Percentiles rank a stretch among this genome's conserved stretches.
Evolutionary conservation across 139 green algal species (phyloP).

Genomic region (Coccomyxa sp.): DNA sequence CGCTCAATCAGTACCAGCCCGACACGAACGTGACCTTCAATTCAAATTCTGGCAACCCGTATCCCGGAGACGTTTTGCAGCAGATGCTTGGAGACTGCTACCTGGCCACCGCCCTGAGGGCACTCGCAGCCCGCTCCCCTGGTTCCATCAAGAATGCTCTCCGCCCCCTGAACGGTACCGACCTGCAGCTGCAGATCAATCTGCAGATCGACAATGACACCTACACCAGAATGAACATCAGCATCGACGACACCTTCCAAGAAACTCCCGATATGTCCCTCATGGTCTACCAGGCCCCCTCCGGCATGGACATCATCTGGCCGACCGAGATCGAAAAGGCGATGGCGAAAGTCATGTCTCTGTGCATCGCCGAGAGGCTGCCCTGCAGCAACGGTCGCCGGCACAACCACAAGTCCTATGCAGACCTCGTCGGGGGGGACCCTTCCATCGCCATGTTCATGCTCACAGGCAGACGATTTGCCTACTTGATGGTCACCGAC

Average conservation of each 20-base stretch:
- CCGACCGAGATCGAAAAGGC: not conserved
- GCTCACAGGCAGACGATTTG: not conserved
- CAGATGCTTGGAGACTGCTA: not conserved
- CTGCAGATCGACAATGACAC: not conserved
- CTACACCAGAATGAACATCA: slow-evolving; percentile 1
- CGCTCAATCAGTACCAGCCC: not conserved
- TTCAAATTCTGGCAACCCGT: not conserved
- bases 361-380: not conserved
- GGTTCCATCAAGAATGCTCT: slow-evolving; percentile 1
- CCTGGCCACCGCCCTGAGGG: not conserved
- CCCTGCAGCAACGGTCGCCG: not conserved
- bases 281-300: not conserved
- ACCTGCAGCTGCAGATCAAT: not conserved
- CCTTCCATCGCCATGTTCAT: not conserved
- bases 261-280: not conserved
- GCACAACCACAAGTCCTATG: not conserved
- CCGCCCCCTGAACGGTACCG: not conserved
- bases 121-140: not conserved
- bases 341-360: not conserved
- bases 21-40: not conserved
- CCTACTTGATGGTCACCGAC: not conserved
- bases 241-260: not conserved
- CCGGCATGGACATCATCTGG: not conserved
- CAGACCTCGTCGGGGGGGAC: not conserved
- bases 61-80: not conserved